Evolutionary conservation across 2,329 filamentous ascomycete genomes (phyloP).

Genomic region (Aspergillus sp.): DNA sequence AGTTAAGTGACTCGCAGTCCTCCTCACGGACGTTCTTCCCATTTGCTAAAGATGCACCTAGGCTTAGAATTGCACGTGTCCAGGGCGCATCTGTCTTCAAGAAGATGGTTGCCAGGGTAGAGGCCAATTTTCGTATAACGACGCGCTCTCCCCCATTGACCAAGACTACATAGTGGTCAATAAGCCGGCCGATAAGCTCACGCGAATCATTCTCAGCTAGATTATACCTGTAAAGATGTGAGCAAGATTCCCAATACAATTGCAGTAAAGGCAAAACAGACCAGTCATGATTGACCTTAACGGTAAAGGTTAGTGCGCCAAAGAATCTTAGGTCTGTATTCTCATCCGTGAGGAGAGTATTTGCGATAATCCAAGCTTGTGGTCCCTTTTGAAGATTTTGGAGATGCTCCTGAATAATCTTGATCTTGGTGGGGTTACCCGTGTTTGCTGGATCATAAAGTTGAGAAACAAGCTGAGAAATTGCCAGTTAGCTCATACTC

Average conservation of each 20-base stretch:
- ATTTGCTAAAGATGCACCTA: constrained; percentile 40
- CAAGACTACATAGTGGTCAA: constrained; percentile 44
- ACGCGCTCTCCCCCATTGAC: constrained; percentile 40
- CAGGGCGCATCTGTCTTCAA: constrained; percentile 40
- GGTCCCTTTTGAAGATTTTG: constrained; percentile 76
- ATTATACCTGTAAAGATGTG: constrained; percentile 30
- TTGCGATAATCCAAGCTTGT: constrained; percentile 82
- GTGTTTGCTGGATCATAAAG: constrained; percentile 47
- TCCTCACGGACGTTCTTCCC: constrained; percentile 38
- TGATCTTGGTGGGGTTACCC: constrained; percentile 43
- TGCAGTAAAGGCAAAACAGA: constrained; percentile 38
- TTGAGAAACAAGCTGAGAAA: constrained; percentile 38
- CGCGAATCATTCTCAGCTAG: constrained; percentile 34
- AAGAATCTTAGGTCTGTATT: constrained; percentile 85
- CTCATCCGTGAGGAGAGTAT: constrained; percentile 67
- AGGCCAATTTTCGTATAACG: constrained; percentile 49
- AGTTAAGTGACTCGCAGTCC: constrained; percentile 29
- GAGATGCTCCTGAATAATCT: constrained; percentile 68
- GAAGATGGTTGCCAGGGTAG: constrained; percentile 46
- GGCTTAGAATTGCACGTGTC: constrained; percentile 36
- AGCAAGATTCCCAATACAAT: not conserved
- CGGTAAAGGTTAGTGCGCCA: constrained; percentile 85
- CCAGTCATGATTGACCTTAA: constrained; percentile 94
- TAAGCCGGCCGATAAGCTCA: constrained; percentile 42
- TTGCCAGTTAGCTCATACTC: constrained; percentile 6